phyloP scores from a whole-genome alignment of 1,284 basidiomycete genomes.

The Naganishia liquefaciens region DNA sequence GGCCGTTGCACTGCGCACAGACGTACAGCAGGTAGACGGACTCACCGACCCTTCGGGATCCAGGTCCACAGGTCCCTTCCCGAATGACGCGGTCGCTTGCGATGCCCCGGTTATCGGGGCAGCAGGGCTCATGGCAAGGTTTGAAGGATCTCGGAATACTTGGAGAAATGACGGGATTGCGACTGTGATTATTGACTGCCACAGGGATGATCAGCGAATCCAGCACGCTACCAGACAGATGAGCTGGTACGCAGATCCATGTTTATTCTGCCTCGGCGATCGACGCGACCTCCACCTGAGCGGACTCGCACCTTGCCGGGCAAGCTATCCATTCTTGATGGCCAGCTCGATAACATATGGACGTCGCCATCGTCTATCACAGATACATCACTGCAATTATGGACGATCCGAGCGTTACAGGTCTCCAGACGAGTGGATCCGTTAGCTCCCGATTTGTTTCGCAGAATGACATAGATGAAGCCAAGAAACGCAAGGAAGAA shows the following conservation, averaged over 20 bases:
- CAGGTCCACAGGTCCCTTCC: not conserved
- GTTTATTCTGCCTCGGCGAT: no score
- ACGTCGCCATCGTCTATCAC: not conserved
- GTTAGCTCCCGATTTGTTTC: conserved; percentile 59
- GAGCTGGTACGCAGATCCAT: not conserved
- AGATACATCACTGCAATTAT: not conserved
- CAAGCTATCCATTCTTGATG: not conserved
- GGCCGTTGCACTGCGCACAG: not conserved
- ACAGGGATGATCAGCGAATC: no score
- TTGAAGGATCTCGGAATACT: not conserved
- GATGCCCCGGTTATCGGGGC: not conserved
- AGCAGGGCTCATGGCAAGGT: not conserved
- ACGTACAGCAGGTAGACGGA: not conserved
- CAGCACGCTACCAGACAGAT: no score
- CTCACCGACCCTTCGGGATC: not conserved
- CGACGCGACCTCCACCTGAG: conserved; percentile 11
- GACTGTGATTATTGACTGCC: no score
- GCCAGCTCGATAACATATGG: not conserved
- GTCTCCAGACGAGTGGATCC: conserved; percentile 27
- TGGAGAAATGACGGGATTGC: no score
- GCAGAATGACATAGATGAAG: conserved; percentile 74
- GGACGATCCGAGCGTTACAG: conserved; percentile 2
- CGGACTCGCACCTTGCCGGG: not conserved
- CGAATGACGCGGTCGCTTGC: not conserved
- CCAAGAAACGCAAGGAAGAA: conserved; percentile 71